Base-by-base conservation (phyloP, 1,284 basidiomycete species). In the Cryptococcus sp. region DNA sequence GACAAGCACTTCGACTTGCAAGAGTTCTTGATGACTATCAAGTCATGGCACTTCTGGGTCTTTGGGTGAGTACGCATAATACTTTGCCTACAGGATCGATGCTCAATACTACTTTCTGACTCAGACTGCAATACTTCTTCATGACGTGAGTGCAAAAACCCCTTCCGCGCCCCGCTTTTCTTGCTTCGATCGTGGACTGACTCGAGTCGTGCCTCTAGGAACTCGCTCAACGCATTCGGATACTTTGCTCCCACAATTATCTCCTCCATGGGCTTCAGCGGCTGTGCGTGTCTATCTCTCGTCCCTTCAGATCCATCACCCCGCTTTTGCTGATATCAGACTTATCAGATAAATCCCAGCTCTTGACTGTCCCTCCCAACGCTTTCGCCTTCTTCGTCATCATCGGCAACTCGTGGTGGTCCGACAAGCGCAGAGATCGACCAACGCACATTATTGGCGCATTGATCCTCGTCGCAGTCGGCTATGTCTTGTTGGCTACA, bases 171-270 rank as follows among this genome's bases (percentile, higher is more conserved):
- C 25, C 25, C 25, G 25, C 25, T 6, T 25, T 6, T 25, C 6
- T 6, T 6, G 3, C 25, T 6, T 6, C 25, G 6, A 25, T 25
- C 25, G 25, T 25, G 25, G 6, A 25, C 25, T 25, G 25, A 25
- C 25, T 25, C 25, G 25, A 3, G 3, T 25, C 25, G 25, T 25
- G 25, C 25, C 3, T 25, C 6, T 6, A 25, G 25, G 3, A 65
- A 67, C 56, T 61, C 59, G 3, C 48, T 69, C 39, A 66, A 59
- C 27, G 61, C 59, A n/a, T 66, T 62, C 22, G 57, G 61, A 5
- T 63, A 59, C 0, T 93, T 92, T 77, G 79, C 92, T 19, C 90
- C 90, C 0, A 91, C 90, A 0, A 90, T 92, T 68, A 84, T 91
- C 56, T 82, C 82, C 59, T 27, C 78, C 73, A 69, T 84, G 19